Evolutionary conservation across 176 grass and related monocot species (phyloP), one percentile per base, ranked within the genome.

Genomic region (Alloteropsis semialata): DNA sequence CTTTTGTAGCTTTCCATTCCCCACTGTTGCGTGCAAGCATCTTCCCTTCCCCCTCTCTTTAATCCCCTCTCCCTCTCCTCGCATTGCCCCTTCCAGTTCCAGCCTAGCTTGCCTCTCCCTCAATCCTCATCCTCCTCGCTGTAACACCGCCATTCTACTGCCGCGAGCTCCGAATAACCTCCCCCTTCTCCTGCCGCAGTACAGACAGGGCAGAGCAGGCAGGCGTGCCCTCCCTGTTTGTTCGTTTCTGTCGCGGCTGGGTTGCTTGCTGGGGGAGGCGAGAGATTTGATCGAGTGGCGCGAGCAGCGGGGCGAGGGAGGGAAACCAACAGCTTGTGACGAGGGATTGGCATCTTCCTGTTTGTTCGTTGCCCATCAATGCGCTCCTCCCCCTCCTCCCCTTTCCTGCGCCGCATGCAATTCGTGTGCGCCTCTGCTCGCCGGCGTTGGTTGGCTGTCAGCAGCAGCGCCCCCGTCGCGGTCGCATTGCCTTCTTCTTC

Each of bases 1-100:
- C 80, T 66, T 57, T 73, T 80, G 54, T 74, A 81, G 78, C 78
- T 92, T 88, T 93, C 75, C 77, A 12, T 46, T 22, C 72, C 67
- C 76, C 70, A 28, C 54, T 82, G 66, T 75, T 86, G 82, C 78
- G 89, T 89, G 88, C 87, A 90, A 90, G 88, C 88, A 96, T 92
- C 93, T 86, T 51, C 69, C 62, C 70, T 39, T 28, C 44, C 46
- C 24, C 54, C 50, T 30, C 67, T 42, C 85, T 44, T 29, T n/a
- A 24, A 82, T 53, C 34, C 66, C 66, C 72, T 82, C 48, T 28
- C 63, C 13, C 50, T 32, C 72, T 27, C 37, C 38, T 30, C 51
- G 4, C 32, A 50, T 61, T 60, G 6, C 22, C 22, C 65, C 14
- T 58, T 24, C 72, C 72, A 34, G 29, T 58, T 24, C 72, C 72